These are phyloP conservation scores for Halocafeteria seosinensis DNA, from an alignment of 108 stramenopile genomes.

Conservation along the genomic window DNA sequence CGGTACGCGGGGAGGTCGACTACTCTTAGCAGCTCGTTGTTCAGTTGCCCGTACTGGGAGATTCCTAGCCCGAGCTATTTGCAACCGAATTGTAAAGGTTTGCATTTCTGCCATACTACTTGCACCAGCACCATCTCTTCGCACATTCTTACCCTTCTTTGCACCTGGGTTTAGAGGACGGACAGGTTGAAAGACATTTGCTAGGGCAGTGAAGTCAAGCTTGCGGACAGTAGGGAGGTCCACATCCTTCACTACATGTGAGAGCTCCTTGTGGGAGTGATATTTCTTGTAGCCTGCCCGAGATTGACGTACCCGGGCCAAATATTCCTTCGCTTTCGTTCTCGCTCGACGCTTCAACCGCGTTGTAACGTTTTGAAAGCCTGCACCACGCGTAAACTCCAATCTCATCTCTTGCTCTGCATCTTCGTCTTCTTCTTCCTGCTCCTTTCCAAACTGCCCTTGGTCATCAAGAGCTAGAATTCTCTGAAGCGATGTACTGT, in stretches of 20 bases:
- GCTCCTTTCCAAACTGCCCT: background rate
- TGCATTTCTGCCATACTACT: too few relatives aligned
- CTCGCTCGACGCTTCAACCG: background rate
- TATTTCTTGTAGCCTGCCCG: background rate
- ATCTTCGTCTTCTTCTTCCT: background rate
- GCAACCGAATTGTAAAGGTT: background rate
- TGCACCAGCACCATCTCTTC: background rate
- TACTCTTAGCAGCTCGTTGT: background rate
- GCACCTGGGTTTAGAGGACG: background rate
- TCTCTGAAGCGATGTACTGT: background rate
- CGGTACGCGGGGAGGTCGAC: too few relatives aligned
- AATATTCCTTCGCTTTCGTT: background rate
- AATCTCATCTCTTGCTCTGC: too few relatives aligned
- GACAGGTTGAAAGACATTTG: background rate
- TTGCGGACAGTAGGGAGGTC: background rate
- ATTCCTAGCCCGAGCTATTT: background rate
- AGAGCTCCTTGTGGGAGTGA: background rate
- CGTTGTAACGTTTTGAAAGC: background rate
- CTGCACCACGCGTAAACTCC: background rate
- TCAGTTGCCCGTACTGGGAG: background rate
- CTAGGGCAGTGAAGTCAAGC: background rate
- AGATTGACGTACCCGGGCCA: background rate
- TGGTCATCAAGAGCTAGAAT: background rate
- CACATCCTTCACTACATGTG: background rate
- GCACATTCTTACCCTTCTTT: background rate